phyloP scores from a whole-genome alignment of 257 asterid species.

The Coffea canephora region DNA sequence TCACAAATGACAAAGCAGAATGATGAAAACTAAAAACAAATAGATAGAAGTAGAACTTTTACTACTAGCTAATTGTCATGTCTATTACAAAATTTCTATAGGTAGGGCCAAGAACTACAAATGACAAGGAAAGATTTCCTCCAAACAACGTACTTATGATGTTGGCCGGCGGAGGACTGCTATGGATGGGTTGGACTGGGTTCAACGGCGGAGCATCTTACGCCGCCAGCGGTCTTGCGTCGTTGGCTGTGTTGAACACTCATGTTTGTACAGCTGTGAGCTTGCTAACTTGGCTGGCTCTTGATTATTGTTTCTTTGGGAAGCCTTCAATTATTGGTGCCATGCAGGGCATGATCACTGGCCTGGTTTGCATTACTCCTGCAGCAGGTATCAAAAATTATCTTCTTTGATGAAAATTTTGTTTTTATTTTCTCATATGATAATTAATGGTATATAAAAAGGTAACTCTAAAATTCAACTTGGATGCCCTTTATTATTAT shows the following conservation, averaged over 20 bases:
- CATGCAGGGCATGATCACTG: conserved; percentile 51
- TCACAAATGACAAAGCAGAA: no score
- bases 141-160: conserved; percentile 50
- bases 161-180: conserved; percentile 55
- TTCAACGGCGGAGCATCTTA: conserved; percentile 69
- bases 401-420: neutral
- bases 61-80: neutral
- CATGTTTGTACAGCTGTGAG: conserved; percentile 58
- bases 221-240: conserved; percentile 33
- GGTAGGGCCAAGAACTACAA: conserved; percentile 55
- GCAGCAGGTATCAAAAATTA: conserved; percentile 37
- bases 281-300: conserved; percentile 49
- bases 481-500: no score
- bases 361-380: conserved; percentile 58
- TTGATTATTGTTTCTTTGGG: conserved; percentile 38
- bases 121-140: conserved; percentile 37
- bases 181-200: conserved; percentile 70
- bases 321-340: conserved; percentile 55
- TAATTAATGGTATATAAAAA: no score
- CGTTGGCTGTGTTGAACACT: conserved; percentile 58
- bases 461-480: no score
- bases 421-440: no score
- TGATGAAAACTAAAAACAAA: neutral
- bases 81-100: neutral
- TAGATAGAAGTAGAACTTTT: no score